Evolutionary conservation across 2,329 filamentous ascomycete species (phyloP).

Genomic region (Aureobasidium melanogenum): DNA sequence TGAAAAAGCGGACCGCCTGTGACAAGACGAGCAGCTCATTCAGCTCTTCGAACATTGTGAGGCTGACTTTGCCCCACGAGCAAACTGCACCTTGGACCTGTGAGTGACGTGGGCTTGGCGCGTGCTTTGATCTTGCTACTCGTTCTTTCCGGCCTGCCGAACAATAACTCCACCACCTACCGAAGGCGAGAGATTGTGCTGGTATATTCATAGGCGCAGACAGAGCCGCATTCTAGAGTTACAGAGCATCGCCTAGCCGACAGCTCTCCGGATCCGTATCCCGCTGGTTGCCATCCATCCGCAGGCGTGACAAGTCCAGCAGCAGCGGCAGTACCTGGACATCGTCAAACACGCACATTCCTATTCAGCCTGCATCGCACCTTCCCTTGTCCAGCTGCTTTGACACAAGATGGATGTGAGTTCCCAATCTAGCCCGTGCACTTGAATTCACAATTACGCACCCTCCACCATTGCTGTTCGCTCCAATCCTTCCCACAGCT

Average conservation of each 20-base stretch:
- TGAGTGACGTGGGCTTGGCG: not conserved
- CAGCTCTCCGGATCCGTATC: not conserved
- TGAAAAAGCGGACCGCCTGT: not conserved
- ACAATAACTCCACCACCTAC: slow-evolving; percentile 2
- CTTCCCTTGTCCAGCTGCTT: not conserved
- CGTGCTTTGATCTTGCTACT: slow-evolving; percentile 8
- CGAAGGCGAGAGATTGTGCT: slow-evolving; percentile 5
- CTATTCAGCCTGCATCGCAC: slow-evolving; percentile 2
- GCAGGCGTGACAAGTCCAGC: not conserved
- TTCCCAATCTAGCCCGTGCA: not conserved
- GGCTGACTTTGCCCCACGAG: not conserved
- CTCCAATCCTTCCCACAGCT: not conserved
- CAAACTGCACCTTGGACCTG: not conserved
- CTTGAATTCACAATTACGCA: not conserved
- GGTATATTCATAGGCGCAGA: slow-evolving; percentile 1
- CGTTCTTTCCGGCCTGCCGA: slow-evolving; percentile 10
- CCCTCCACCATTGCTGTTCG: not conserved
- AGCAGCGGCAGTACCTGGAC: slow-evolving; percentile 5
- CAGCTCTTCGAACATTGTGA: not conserved
- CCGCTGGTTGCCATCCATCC: not conserved
- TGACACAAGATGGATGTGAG: slow-evolving; percentile 10
- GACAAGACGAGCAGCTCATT: not conserved
- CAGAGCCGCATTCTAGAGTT: not conserved
- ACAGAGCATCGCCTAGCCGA: not conserved
- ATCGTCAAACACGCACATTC: not conserved